Base-by-base conservation (phyloP, 2,329 filamentous ascomycete species). In the Penicillium sumatraense region DNA sequence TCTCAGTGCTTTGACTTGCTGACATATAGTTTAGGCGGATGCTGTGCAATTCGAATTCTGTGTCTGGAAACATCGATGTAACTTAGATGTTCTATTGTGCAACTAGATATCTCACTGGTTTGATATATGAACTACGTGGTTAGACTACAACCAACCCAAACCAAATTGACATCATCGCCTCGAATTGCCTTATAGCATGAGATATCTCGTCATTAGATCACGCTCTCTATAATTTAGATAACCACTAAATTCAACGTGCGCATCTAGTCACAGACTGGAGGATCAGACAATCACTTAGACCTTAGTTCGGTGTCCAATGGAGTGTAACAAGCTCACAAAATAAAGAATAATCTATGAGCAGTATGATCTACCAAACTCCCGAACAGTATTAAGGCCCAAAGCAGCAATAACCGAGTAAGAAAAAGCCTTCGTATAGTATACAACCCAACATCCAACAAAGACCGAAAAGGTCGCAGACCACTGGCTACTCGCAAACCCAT, bases 281-380 rank as follows among this genome's bases (percentile, higher is more conserved):
- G 42, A 46, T 46, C 42, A 46, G 42, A 46, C 26, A 21, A 46
- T 46, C 42, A 18, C 23, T 46, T 33, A 21, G 26, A 31, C 18
- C 26, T 31, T 29, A n/a, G 42, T 31, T 27, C 10, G 16, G 18
- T 10, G 27, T 13, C 21, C 13, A 44, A 46, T n/a, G 41, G 10
- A 21, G 27, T 46, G 26, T 46, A 31, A 46, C 42, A 31, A 14
- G 26, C 2, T 45, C 20, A 26, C 11, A n/a, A 26, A 13, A 26
- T 21, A n/a, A n/a, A 31, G 29, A 31, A 31, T 5, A n/a, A 31
- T 24, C 18, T 18, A 38, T 38, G 14, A 18, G 10, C 21, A 20
- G 3, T 20, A 21, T 21, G 14, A 16, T 31, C 29, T 31, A 31
- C 29, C 29, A 31, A n/a, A n/a, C n/a, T n/a, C n/a, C n/a, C n/a